A percentile compares a stretch with the other conserved stretches of the same genome.
These are phyloP conservation scores for Phytomonas sp. DNA, from an alignment of 208 protist genomes.

Conservation along the genomic window DNA sequence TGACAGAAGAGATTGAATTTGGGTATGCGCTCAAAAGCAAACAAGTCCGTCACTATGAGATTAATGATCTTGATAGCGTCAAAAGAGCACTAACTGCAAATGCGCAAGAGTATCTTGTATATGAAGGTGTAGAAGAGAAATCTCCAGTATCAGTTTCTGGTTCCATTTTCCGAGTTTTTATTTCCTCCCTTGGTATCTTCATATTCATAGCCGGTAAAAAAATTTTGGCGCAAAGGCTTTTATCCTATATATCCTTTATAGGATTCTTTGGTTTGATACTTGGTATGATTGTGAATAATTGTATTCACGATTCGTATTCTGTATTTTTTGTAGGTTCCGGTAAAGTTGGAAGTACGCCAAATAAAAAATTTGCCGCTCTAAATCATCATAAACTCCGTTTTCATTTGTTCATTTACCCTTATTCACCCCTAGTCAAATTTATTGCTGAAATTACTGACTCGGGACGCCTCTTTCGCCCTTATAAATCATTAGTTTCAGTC, in stretches of 20 bases:
- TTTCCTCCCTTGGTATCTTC: background rate
- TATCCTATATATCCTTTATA: background rate
- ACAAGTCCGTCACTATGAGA: constrained; percentile 42
- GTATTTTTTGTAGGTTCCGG: constrained; percentile 14
- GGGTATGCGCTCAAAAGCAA: constrained; percentile 68
- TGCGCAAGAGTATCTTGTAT: constrained; percentile 40
- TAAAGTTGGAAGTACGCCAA: constrained; percentile 4
- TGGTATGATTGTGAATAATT: constrained; percentile 2
- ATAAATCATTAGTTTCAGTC: constrained; percentile 25
- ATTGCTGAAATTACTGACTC: constrained; percentile 37
- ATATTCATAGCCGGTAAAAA: background rate
- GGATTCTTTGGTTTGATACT: background rate
- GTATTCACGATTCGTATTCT: constrained; percentile 1
- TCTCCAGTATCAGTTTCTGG: background rate
- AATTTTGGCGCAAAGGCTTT: background rate
- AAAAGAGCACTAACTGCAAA: constrained; percentile 29
- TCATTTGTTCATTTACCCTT: background rate
- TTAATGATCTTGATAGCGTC: constrained; percentile 34
- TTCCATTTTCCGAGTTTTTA: background rate
- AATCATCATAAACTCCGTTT: background rate
- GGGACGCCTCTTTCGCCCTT: constrained; percentile 19
- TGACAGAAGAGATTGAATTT: constrained; percentile 26
- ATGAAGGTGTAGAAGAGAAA: constrained; percentile 29
- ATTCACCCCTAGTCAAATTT: constrained; percentile 24
- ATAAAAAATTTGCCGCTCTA: background rate